Conservation (phyloP, 2,329 filamentous ascomycete genomes). For the Alternaria viburni region DNA sequence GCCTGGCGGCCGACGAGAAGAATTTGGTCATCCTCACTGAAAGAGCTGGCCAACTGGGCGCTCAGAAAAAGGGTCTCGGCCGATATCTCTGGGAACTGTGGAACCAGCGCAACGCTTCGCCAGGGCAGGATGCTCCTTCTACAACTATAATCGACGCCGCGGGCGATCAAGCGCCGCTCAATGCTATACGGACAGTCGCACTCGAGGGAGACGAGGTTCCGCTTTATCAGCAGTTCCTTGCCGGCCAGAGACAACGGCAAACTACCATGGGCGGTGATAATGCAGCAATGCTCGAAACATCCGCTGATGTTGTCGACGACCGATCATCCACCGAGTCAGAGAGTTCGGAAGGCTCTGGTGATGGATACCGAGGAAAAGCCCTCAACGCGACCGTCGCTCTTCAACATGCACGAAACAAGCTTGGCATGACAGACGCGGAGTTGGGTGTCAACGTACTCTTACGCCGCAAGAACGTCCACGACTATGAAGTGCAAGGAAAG, state of each 20-base stretch:
- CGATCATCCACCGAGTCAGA: slow-evolving; percentile 85
- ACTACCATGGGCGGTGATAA: slow-evolving; percentile 73
- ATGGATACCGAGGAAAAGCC: slow-evolving; percentile 76
- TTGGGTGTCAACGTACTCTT: slow-evolving; percentile 90
- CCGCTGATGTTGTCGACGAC: slow-evolving; percentile 79
- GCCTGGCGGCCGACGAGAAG: slow-evolving; percentile 74
- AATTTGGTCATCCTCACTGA: slow-evolving; percentile 92
- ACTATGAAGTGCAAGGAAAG: slow-evolving; percentile 90
- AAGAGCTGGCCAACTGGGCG: slow-evolving; percentile 58
- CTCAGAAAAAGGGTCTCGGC: slow-evolving; percentile 59
- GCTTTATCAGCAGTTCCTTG: slow-evolving; percentile 90
- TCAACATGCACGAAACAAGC: slow-evolving; percentile 78
- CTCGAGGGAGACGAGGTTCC: slow-evolving; percentile 77
- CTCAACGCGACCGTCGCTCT: slow-evolving; percentile 87
- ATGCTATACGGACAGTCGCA: slow-evolving; percentile 60
- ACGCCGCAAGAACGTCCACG: slow-evolving; percentile 87
- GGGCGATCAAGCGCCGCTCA: slow-evolving; percentile 49
- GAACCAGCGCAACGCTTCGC: slow-evolving; percentile 31
- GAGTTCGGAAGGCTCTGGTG: slow-evolving; percentile 85
- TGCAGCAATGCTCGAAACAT: slow-evolving; percentile 70
- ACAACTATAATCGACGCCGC: slow-evolving; percentile 71
- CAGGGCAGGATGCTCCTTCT: slow-evolving; percentile 32
- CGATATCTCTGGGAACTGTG: slow-evolving; percentile 73
- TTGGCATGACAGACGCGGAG: slow-evolving; percentile 86
- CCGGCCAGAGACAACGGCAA: slow-evolving; percentile 85